Evolutionary conservation across 352 stramenopile genomes (phyloP), one percentile per base, ranked within the genome.

Genomic region (Phytophthora tubulina): DNA sequence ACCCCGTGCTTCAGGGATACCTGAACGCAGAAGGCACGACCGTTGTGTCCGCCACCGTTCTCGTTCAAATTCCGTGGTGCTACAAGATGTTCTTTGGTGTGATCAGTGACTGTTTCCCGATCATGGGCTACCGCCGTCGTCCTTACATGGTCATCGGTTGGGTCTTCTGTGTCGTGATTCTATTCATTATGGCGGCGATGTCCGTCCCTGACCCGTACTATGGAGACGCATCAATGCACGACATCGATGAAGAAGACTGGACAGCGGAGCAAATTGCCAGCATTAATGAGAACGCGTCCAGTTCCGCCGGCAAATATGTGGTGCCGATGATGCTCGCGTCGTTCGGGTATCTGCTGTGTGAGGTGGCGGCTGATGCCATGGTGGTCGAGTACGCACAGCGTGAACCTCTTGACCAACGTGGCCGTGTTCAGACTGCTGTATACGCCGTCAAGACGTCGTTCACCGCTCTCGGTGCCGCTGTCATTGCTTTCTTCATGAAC

Each of bases 331-430:
- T 88, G 80, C 50, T 90, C 10, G 74, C 80, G 7, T 76, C 76
- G 1, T 82, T 88, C 41, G 80, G 82, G 7, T 90, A 85, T 45
- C 59, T 88, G 8, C 21, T 85, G 7, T 75, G 73, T 33, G 82
- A 90, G 14, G 79, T 85, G 17, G 72, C 82, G 2, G 80, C 80
- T 2, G 82, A 90, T 61, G 80, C 85, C n/a, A 76, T 91, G 58
- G 75, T 90, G 14, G 81, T 91, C 9, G 80, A 91, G 75, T 72
- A 78, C 53, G 72, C 76, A 54, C 68, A 88, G 52, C 76, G 79
- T 17, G 79, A 91, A 36, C 81, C 73, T 8, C 61, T 86, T 10
- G 75, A 72, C 4, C 73, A 75, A 32, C 69, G 82, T 49, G 80
- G 80, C 0, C 75, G 73, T 3, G 56, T 86, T 11, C 81, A 89